phyloP scores from a whole-genome alignment of 768 basidiomycete genomes.

The Coprinopsis sp. region DNA sequence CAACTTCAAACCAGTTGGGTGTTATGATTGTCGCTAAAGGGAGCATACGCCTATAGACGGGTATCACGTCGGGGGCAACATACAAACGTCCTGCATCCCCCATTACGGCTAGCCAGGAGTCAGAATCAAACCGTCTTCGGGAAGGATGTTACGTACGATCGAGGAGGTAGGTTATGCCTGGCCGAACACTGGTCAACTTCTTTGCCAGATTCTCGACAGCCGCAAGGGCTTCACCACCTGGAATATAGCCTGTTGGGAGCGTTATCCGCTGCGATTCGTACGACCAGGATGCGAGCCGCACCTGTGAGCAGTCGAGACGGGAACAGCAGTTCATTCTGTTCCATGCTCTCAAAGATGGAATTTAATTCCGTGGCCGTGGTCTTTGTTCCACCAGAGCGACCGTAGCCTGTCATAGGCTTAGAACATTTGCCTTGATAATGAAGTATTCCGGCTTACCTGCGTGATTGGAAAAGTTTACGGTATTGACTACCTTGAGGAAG shows the following conservation, averaged over 20 bases:
- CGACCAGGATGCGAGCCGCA: constrained; percentile 20
- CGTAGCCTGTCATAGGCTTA: constrained; percentile 58
- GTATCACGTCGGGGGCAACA: constrained; percentile 81
- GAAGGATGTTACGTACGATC: constrained; percentile 63
- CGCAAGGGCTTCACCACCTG: constrained; percentile 71
- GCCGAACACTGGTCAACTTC: constrained; percentile 53
- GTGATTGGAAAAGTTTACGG: constrained; percentile 95
- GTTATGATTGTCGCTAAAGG: constrained; percentile 90
- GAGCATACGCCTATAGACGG: constrained; percentile 77
- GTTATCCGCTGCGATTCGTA: too few species aligned
- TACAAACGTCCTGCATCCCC: constrained; percentile 90
- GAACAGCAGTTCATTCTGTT: constrained; percentile 66
- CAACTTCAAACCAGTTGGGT: constrained; percentile 97
- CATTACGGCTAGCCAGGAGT: constrained; percentile 71
- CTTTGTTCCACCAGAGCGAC: constrained; percentile 72
- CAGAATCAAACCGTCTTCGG: neutral
- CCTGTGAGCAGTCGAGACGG: constrained; percentile 80
- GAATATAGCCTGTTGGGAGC: constrained; percentile 67
- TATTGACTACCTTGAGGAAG: constrained; percentile 66
- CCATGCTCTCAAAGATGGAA: constrained; percentile 68
- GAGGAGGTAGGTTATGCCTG: constrained; percentile 75
- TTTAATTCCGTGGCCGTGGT: constrained; percentile 74
- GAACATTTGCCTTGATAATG: neutral
- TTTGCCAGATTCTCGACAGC: constrained; percentile 60
- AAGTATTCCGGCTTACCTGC: constrained; percentile 48